Base-by-base conservation (phyloP, 163 green algal genomes). In the Chloromonas sp. region DNA sequence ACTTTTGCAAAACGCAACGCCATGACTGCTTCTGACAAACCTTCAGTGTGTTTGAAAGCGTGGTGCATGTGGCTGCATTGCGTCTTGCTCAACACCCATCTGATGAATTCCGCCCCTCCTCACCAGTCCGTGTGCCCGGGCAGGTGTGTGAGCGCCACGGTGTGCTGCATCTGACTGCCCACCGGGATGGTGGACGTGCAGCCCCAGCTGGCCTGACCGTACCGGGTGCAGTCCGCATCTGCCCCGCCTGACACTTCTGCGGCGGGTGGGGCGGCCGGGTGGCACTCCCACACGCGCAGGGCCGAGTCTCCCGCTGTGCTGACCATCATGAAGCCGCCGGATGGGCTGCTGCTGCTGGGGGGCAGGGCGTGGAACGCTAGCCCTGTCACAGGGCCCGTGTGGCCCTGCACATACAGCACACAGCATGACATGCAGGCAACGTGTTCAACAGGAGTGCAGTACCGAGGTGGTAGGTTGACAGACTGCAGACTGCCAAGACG, bases 201-300 rank as follows among this genome's bases (percentile, higher is more conserved):
- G 11, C 61, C 61, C 91, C 92, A 95, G 0, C 82, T 14, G 11
- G 15, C 36, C 60, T 88, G 86, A 0, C 84, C 60, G 59, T 86
- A 86, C 62, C 58, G n/a, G 36, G 8, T 70, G 15, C 79, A 60
- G 80, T 82, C 79, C 1, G 2, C 79, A 71, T 15, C 79, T 36
- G 58, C 1, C 3, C 79, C 3, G 2, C 1, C 79, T 59, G 79
- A 2, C 71, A 36, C 13, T 14, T 36, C 13, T 36, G 71, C 36
- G 59, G 2, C 57, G 60, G 1, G 74, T 70, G 1, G 1, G 66
- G 60, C 61, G 60, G 60, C 13, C 58, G 70, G 80, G 3, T 1
- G 11, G 82, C 90, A 94, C 36, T 88, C 66, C 93, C 94, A 97
- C 1, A 96, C 83, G 1, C 84, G 61, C 57, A 95, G 85, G 2